A percentile compares a stretch with the other conserved stretches of the same genome.
phyloP scores from a whole-genome alignment of 176 grass and related monocot genomes.

The Areca catechu region DNA sequence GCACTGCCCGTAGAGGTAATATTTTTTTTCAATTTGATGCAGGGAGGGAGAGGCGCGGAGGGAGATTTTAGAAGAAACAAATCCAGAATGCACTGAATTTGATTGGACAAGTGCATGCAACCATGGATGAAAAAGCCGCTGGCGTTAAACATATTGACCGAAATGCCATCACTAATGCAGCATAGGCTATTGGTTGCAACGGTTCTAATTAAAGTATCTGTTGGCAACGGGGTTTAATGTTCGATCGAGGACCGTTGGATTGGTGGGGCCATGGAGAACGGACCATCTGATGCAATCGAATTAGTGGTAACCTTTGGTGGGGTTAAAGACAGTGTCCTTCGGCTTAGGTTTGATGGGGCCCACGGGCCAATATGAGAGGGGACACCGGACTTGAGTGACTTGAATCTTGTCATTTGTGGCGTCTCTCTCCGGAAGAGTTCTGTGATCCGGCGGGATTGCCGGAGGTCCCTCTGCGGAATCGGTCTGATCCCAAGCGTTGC shows the following conservation, averaged over 20 bases:
- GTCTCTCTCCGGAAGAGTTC: not conserved
- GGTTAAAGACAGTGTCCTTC: not conserved
- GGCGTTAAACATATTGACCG: not conserved
- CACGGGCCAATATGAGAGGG: too few species aligned
- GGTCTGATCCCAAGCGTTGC: not conserved
- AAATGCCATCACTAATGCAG: not conserved
- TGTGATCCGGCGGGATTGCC: too few species aligned
- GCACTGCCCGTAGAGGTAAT: too few species aligned
- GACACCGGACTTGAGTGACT: not conserved
- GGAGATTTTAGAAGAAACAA: not conserved
- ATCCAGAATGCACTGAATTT: not conserved
- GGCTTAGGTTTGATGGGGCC: too few species aligned
- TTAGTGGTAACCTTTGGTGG: not conserved
- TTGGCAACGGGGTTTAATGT: too few species aligned
- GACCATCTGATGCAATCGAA: not conserved
- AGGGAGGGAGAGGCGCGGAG: not conserved
- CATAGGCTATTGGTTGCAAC: too few species aligned
- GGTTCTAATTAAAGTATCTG: too few species aligned
- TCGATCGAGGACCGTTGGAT: too few species aligned
- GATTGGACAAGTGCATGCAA: slow-evolving; percentile 6
- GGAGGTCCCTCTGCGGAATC: too few species aligned
- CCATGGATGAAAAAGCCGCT: too few species aligned
- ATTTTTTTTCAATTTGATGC: not conserved
- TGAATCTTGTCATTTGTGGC: not conserved
- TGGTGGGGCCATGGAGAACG: not conserved